A percentile compares a stretch with the other conserved stretches of the same genome.
These are phyloP conservation scores for Aplosporella prunicola DNA, from an alignment of 2,329 filamentous ascomycete genomes.

Conservation along the genomic window DNA sequence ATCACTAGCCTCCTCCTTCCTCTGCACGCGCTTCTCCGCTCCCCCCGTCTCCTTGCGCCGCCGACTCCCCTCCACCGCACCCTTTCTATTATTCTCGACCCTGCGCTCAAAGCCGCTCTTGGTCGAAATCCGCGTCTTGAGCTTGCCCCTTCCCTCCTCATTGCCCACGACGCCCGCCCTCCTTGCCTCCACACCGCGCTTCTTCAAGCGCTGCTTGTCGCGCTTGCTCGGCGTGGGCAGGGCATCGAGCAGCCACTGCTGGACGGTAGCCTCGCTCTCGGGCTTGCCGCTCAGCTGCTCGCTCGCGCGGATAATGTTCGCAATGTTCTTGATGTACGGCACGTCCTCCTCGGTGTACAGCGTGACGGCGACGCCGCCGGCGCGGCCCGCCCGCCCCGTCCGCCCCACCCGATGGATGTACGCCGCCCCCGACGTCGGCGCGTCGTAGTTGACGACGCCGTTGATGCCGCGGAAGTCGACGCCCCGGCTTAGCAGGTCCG, in stretches of 20 bases:
- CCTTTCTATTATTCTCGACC: slow-evolving; percentile 56
- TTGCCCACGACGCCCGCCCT: slow-evolving; percentile 34
- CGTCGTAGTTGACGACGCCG: slow-evolving; percentile 95
- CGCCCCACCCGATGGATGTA: slow-evolving; percentile 92
- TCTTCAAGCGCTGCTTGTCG: slow-evolving; percentile 73
- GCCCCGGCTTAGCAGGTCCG: slow-evolving; percentile 82
- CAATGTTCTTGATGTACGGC: slow-evolving; percentile 78
- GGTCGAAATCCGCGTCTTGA: slow-evolving; percentile 60
- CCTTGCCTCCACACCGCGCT: slow-evolving; percentile 68
- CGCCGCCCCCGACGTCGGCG: slow-evolving; percentile 77
- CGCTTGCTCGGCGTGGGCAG: slow-evolving; percentile 77
- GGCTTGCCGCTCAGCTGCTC: slow-evolving; percentile 53
- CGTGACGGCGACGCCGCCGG: slow-evolving; percentile 83
- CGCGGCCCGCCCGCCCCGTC: slow-evolving; percentile 77
- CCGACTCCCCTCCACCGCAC: slow-evolving; percentile 33
- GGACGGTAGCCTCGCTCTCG: slow-evolving; percentile 40
- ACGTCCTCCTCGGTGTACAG: slow-evolving; percentile 95
- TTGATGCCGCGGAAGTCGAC: slow-evolving; percentile 94
- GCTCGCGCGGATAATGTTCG: slow-evolving; percentile 79
- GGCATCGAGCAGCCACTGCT: slow-evolving; percentile 71
- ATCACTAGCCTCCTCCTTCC: slow-evolving; percentile 16
- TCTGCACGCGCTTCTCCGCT: slow-evolving; percentile 14
- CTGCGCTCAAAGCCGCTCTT: slow-evolving; percentile 68
- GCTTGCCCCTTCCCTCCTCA: slow-evolving; percentile 16
- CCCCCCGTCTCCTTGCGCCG: slow-evolving; percentile 18